Evolutionary conservation across 768 basidiomycete species (phyloP).

Genomic region (Podaxis sp.): DNA sequence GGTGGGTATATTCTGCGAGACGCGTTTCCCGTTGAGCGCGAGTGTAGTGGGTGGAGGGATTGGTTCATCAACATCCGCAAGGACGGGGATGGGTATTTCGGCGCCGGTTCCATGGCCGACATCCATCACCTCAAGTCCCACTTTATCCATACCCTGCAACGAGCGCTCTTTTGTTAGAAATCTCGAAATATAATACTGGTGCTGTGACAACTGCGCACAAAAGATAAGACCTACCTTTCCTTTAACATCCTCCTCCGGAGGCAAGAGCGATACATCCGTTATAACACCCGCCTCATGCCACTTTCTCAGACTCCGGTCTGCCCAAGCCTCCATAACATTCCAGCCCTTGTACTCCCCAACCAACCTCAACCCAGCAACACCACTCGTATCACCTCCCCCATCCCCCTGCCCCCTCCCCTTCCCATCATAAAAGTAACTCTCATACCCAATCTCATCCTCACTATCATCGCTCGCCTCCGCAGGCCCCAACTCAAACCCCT

Average conservation of each 20-base stretch:
- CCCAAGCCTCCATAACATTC: conserved; percentile 92
- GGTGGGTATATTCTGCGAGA: conserved; percentile 40
- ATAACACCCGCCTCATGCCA: conserved; percentile 85
- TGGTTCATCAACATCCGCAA: conserved; percentile 41
- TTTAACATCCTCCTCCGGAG: conserved; percentile 47
- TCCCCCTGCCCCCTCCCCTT: conserved; percentile 76
- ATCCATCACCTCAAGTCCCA: conserved; percentile 41
- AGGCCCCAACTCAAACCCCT: conserved; percentile 79
- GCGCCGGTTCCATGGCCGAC: conserved; percentile 42
- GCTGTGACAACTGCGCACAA: neutral
- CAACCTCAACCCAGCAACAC: conserved; percentile 69
- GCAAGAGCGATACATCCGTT: conserved; percentile 42
- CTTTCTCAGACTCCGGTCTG: conserved; percentile 81
- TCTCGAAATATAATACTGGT: neutral
- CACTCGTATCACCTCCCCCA: conserved; percentile 72
- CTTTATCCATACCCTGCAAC: conserved; percentile 40
- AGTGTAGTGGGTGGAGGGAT: conserved; percentile 31
- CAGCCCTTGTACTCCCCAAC: conserved; percentile 89
- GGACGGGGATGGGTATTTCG: conserved; percentile 64
- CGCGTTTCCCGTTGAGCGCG: conserved; percentile 22
- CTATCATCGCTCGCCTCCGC: conserved; percentile 65
- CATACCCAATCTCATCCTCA: conserved; percentile 85
- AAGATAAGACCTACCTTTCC: conserved; percentile 31
- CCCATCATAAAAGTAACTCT: conserved; percentile 84
- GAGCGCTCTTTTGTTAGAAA: conserved; percentile 17